Evolutionary conservation across 1,284 basidiomycete genomes (phyloP).

Genomic region (Ustilago trichophora): DNA sequence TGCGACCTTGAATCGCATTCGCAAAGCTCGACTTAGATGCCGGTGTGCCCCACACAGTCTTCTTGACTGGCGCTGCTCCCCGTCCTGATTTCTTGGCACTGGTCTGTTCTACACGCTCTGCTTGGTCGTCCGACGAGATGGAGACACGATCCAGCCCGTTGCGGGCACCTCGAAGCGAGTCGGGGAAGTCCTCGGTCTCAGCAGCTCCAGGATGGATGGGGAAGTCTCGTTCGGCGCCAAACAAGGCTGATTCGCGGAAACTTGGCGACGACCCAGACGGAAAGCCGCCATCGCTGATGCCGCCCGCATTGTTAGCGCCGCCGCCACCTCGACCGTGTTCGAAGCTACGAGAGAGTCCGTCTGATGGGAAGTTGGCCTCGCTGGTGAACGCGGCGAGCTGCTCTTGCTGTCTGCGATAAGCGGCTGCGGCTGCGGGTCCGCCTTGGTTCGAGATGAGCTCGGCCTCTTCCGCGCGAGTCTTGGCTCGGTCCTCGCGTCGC

Average conservation of each 20-base stretch:
- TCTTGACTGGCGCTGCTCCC: slow-evolving; percentile 17
- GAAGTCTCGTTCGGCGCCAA: slow-evolving; percentile 62
- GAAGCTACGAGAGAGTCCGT: slow-evolving; percentile 46
- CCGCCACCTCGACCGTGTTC: no score
- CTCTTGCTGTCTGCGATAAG: slow-evolving; percentile 41
- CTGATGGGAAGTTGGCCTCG: slow-evolving; percentile 43
- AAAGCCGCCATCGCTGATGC: no score
- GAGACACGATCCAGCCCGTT: slow-evolving; percentile 28
- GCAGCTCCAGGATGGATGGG: slow-evolving; percentile 56
- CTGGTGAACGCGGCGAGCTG: slow-evolving; percentile 34
- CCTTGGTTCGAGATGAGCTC: slow-evolving; percentile 39
- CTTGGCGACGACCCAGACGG: slow-evolving; percentile 37
- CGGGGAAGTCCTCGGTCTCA: slow-evolving; percentile 53
- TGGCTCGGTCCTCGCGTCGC: slow-evolving; percentile 58
- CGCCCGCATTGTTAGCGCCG: no score
- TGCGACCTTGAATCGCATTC: slow-evolving; percentile 35
- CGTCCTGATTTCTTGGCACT: neutral
- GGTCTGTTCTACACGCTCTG: slow-evolving; percentile 8
- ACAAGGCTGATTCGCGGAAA: slow-evolving; percentile 61
- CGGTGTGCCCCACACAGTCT: slow-evolving; percentile 65
- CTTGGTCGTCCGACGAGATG: slow-evolving; percentile 35
- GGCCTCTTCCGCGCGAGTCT: slow-evolving; percentile 54
- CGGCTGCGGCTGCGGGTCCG: slow-evolving; percentile 36
- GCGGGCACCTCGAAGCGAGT: slow-evolving; percentile 31
- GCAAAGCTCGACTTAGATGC: slow-evolving; percentile 48